Percentiles rank a stretch among this genome's conserved stretches.
phyloP scores from a whole-genome alignment of 2,329 filamentous ascomycete genomes.

The Fonsecaea multimorphosa region DNA sequence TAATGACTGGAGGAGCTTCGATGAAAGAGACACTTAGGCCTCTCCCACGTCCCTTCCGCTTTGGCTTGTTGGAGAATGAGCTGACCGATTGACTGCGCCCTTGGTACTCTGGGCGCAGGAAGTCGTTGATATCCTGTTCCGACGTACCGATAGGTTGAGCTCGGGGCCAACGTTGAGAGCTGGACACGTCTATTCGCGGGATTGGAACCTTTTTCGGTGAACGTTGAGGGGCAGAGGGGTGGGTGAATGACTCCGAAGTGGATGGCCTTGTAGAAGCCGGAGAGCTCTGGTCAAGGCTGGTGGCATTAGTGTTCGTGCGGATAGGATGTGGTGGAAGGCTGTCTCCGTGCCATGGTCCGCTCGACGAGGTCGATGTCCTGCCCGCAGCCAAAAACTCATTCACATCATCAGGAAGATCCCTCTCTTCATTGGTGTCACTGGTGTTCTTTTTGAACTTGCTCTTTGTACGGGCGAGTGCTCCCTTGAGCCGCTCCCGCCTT shows the following conservation, averaged over 20 bases:
- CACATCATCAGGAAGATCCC: conserved; percentile 34
- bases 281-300: conserved; percentile 10
- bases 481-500: conserved; percentile 36
- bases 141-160: conserved; percentile 34
- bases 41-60: conserved; percentile 60
- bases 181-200: conserved; percentile 46
- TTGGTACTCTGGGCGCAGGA: conserved; percentile 36
- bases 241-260: conserved; percentile 35
- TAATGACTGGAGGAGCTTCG: conserved; percentile 75
- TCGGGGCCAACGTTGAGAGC: conserved; percentile 44
- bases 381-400: conserved; percentile 39
- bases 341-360: conserved; percentile 18
- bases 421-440: conserved; percentile 28
- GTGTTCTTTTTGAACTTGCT: conserved; percentile 38
- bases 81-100: conserved; percentile 38
- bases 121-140: conserved; percentile 15
- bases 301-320: conserved; percentile 6
- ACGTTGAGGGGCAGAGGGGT: conserved; percentile 16
- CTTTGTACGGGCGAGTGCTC: conserved; percentile 36
- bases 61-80: conserved; percentile 42
- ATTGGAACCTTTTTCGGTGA: conserved; percentile 44
- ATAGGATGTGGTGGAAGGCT: conserved; percentile 5
- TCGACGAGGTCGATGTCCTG: conserved; percentile 33
- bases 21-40: conserved; percentile 77
- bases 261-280: conserved; percentile 33